A percentile compares a stretch with the other conserved stretches of the same genome.
These are phyloP conservation scores for Orbilia brochopaga DNA, from an alignment of 2,329 filamentous ascomycete species.

Conservation along the genomic window DNA sequence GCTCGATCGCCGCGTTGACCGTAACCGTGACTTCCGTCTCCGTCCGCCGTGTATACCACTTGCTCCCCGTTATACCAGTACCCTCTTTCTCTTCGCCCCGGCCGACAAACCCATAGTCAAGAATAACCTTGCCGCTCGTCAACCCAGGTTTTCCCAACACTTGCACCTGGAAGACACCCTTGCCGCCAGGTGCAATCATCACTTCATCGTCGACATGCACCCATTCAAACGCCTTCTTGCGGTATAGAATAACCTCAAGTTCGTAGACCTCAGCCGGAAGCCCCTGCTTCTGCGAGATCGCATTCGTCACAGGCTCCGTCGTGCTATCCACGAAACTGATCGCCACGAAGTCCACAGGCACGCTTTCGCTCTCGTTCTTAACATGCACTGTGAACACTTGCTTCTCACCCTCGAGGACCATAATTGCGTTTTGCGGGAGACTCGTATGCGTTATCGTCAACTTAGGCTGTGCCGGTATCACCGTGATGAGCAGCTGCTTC, in stretches of 20 bases:
- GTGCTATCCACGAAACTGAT: conserved; percentile 92
- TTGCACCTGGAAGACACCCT: conserved; percentile 78
- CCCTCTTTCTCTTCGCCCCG: conserved; percentile 58
- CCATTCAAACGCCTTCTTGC: conserved; percentile 69
- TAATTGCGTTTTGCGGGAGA: conserved; percentile 81
- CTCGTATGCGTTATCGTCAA: conserved; percentile 77
- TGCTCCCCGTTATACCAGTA: conserved; percentile 66
- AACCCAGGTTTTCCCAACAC: conserved; percentile 85
- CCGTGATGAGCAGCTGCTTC: conserved; percentile 69
- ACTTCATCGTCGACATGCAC: conserved; percentile 65
- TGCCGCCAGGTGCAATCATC: conserved; percentile 69
- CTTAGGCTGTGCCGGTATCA: conserved; percentile 79
- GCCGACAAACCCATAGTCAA: conserved; percentile 80
- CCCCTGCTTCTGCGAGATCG: conserved; percentile 76
- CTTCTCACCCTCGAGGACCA: conserved; percentile 90
- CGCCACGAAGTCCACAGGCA: conserved; percentile 79
- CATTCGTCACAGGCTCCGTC: conserved; percentile 75
- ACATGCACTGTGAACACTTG: conserved; percentile 78
- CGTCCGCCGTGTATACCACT: conserved; percentile 84
- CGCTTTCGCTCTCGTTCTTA: conserved; percentile 73
- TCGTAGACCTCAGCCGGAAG: conserved; percentile 82
- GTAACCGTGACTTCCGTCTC: conserved; percentile 82
- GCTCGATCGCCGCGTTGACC: conserved; percentile 87
- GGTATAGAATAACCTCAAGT: conserved; percentile 78
- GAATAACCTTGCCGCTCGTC: conserved; percentile 76